Evolutionary conservation across 352 stramenopile species (phyloP), one percentile per base, ranked within the genome.

Genomic region (Thraustochytrium sp.): DNA sequence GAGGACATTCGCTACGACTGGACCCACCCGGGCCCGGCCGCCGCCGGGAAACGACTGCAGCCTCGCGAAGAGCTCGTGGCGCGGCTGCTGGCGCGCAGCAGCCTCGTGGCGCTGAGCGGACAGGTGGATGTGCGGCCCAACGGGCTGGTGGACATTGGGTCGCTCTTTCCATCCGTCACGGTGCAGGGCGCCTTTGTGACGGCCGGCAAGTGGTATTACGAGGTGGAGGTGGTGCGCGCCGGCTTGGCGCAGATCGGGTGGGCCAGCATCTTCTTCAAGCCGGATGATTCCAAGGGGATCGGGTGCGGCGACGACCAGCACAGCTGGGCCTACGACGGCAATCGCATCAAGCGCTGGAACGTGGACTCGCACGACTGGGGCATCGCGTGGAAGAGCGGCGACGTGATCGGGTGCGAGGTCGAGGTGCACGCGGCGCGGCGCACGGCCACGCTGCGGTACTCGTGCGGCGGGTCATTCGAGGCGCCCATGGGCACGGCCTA

Each of bases 231-330:
- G 2, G 8, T 83, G 1, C 55, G 46, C 8, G n/a, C n/a, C 4
- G 75, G 75, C 23, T 26, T 84, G 5, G 75, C 75, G 11, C 75
- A 84, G 75, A 80, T 84, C 34, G 75, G 75, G 16, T 73, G 55
- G 61, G 75, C 54, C 23, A 54, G 18, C 13, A 29, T 78, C 0
- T 61, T 61, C 49, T 84, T 83, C 51, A 3, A 31, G 13, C 55
- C 55, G 18, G 37, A 84, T n/a, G 61, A 73, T 56, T 5, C 34
- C 36, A 56, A 78, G 44, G 75, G 75, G n/a, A 34, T 73, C 11
- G 75, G 75, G 11, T 73, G 55, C 26, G 75, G 75, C 29, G 75
- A 84, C 29, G 75, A 84, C 46, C 34, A 76, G 61, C 31, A 76
- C 38, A 76, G 55, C 61, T 84, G 55, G 55, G 75, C 75, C 13